Evolutionary conservation across 2,329 filamentous ascomycete genomes (phyloP), one percentile per base, ranked within the genome.

Genomic region (Xylaria sp.): DNA sequence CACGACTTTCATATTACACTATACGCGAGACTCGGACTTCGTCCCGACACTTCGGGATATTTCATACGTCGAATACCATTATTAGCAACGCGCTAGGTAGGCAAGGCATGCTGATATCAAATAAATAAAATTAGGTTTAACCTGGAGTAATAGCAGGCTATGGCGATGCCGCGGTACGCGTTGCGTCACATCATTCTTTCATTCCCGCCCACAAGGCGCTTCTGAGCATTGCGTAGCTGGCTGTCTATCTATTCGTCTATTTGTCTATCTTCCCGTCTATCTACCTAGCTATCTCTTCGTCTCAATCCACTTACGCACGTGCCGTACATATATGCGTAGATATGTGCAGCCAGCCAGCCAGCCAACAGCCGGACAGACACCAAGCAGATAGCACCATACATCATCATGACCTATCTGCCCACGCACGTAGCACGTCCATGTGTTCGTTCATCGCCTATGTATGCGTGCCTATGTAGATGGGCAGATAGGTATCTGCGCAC

Each of bases 141-240:
- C 15, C n/a, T 13, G 23, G 10, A 37, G 28, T 41, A 9, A 64
- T 28, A 57, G 20, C 54, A 44, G 54, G 25, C 23, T 15, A 46
- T 37, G 52, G 18, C n/a, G 31, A 23, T 60, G 56, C 50, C 64
- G 64, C 64, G 39, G 48, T 58, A 66, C 50, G 64, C 48, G 48
- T 48, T 56, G 57, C 23, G 13, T 56, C 50, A 61, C 56, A 51
- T 52, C 48, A 31, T 57, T 28, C 23, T 2, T 25, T 25, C 23
- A 23, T 39, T 25, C 4, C 28, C 18, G 31, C 44, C 44, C 44
- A 37, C 55, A 31, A 55, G 34, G 39, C 20, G n/a, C 31, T 20
- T 20, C 28, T 56, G 28, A 50, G 10, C 25, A 50, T 63, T 25
- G 61, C 18, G 41, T 48, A 57, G 6, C 37, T 56, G 13, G 10